Evolutionary conservation across 2,329 filamentous ascomycete species (phyloP).

Genomic region (Thermochaetoides dissita): DNA sequence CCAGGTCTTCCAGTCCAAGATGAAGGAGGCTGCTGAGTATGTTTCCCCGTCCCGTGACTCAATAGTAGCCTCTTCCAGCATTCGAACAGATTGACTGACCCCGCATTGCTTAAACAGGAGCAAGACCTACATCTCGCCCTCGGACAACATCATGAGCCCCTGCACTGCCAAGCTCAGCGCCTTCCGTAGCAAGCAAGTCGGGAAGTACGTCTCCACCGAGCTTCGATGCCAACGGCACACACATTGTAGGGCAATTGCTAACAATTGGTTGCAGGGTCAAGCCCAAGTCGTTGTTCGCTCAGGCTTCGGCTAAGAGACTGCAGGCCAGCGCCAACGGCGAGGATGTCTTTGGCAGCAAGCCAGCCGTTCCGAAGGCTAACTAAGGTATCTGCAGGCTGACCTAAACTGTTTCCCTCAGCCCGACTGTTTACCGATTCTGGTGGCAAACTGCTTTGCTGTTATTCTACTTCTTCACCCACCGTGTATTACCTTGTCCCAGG

Average conservation of each 20-base stretch:
- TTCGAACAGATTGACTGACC: too few relatives aligned
- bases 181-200: constrained; percentile 65
- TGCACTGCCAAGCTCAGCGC: constrained; percentile 71
- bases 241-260: neutral
- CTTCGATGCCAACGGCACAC: too few relatives aligned
- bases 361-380: neutral
- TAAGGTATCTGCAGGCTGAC: too few relatives aligned
- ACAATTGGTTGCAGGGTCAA: constrained; percentile 34
- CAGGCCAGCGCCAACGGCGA: constrained; percentile 21
- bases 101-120: constrained; percentile 7
- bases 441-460: too few relatives aligned
- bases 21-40: constrained; percentile 52
- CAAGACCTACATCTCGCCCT: constrained; percentile 58
- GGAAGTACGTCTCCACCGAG: constrained; percentile 43
- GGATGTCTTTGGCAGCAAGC: constrained; percentile 20
- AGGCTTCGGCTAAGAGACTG: constrained; percentile 50
- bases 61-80: too few relatives aligned
- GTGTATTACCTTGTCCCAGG: too few relatives aligned
- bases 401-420: neutral
- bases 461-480: too few relatives aligned
- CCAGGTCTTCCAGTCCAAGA: constrained; percentile 58
- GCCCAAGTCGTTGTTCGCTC: constrained; percentile 54
- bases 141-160: constrained; percentile 80
- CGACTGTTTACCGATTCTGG: too few relatives aligned
- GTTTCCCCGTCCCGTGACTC: constrained; percentile 16